A percentile compares a stretch with the other conserved stretches of the same genome.
Conservation (phyloP, 495 filamentous ascomycete genomes). For the Massariosphaeria phaeospora region DNA sequence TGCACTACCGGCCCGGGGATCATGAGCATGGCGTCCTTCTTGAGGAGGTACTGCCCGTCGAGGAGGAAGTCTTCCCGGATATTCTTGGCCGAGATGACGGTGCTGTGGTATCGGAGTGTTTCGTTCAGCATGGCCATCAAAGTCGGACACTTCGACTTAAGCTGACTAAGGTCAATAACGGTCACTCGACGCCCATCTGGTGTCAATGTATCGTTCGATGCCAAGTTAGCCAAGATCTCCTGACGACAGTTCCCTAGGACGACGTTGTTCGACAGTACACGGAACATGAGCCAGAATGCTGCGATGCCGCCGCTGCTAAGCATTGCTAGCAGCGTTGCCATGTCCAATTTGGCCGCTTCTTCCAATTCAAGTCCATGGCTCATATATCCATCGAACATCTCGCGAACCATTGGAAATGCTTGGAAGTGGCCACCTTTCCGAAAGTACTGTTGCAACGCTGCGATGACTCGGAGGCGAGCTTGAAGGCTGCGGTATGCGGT, state of each 20-base stretch:
- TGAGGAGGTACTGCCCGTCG: conserved; percentile 5
- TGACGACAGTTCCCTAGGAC: not conserved
- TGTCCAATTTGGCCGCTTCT: conserved; percentile 14
- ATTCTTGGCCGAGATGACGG: not conserved
- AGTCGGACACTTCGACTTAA: conserved; percentile 2
- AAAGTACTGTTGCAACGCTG: conserved; percentile 8
- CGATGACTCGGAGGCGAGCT: not conserved
- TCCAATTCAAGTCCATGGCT: not conserved
- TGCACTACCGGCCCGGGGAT: conserved; percentile 12
- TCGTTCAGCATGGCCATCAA: not conserved
- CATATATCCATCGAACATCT: not conserved
- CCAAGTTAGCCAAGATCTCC: not conserved
- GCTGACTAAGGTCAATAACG: not conserved
- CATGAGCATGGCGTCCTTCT: conserved; percentile 9
- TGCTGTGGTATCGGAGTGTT: conserved; percentile 4
- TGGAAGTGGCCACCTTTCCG: conserved; percentile 2
- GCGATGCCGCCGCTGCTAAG: not conserved
- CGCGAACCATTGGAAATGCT: conserved; percentile 4
- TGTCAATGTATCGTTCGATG: not conserved
- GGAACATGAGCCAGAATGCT: conserved; percentile 6
- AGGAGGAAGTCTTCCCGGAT: conserved; percentile 2
- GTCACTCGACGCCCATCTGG: no score
- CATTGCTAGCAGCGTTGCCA: conserved; percentile 9
- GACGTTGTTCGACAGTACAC: conserved; percentile 1
- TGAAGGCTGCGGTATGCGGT: not conserved